Conservation (phyloP, 768 basidiomycete species). For the Lentinula lateritia region DNA sequence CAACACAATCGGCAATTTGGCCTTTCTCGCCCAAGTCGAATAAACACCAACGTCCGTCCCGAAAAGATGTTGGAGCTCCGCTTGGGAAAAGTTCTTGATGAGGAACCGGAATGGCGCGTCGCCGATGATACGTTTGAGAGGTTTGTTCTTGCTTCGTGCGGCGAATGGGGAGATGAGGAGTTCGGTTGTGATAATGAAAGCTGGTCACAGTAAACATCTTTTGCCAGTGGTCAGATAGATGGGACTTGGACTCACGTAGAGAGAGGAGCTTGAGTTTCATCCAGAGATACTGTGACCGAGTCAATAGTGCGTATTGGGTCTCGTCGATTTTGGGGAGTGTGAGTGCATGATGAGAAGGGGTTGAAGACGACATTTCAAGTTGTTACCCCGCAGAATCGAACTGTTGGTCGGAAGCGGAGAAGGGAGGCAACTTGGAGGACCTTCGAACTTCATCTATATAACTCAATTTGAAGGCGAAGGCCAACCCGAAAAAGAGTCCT, state of each 20-base stretch:
- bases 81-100: not conserved
- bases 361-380: no score
- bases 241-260: not conserved
- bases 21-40: slow-evolving; percentile 12
- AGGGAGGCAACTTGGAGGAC: no score
- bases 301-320: not conserved
- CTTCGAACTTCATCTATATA: no score
- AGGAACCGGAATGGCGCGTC: not conserved
- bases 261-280: not conserved
- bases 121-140: not conserved
- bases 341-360: no score
- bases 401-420: no score
- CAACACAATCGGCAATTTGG: slow-evolving; percentile 10
- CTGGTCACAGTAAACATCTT: not conserved
- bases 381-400: no score
- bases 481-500: no score
- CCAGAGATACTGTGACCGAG: not conserved
- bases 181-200: not conserved
- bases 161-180: not conserved
- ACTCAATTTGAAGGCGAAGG: no score
- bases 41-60: slow-evolving; percentile 11
- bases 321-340: no score
- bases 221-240: no score
- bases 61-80: not conserved
- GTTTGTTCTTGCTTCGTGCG: not conserved